Conservation (phyloP, 2,329 filamentous ascomycete species). For the Penicillium brasilianum region DNA sequence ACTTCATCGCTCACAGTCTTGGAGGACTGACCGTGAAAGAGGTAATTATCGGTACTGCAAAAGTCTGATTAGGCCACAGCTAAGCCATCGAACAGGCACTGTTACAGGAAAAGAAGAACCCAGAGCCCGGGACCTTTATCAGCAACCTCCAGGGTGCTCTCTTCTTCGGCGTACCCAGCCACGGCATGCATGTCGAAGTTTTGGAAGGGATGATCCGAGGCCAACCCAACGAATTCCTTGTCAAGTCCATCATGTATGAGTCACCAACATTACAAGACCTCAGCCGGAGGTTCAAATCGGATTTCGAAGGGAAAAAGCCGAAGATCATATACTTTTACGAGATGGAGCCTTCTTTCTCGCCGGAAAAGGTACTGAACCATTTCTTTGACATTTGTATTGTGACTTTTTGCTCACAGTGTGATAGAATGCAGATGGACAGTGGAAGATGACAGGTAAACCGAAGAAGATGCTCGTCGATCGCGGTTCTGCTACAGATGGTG, state of each 20-base stretch:
- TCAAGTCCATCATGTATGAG: slow-evolving; percentile 1
- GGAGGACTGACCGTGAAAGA: slow-evolving; percentile 9
- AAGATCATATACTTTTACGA: slow-evolving; percentile 9
- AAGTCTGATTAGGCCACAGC: neutral
- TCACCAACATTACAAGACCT: slow-evolving; percentile 3
- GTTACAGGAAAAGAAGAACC: neutral
- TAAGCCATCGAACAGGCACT: neutral
- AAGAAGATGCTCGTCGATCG: slow-evolving; percentile 4
- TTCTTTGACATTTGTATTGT: neutral
- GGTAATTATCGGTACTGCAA: neutral
- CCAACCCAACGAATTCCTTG: slow-evolving; percentile 6
- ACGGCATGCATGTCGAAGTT: slow-evolving; percentile 9
- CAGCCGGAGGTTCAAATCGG: slow-evolving; percentile 6
- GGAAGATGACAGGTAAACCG: slow-evolving; percentile 5
- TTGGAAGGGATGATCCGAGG: slow-evolving; percentile 8
- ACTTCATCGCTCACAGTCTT: slow-evolving; percentile 9
- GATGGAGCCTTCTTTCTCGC: slow-evolving; percentile 5
- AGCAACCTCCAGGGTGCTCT: slow-evolving; percentile 3
- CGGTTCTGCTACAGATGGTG: slow-evolving; percentile 5
- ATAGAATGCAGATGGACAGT: neutral
- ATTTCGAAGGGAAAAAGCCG: neutral
- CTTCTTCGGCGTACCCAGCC: slow-evolving; percentile 7
- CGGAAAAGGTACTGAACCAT: neutral
- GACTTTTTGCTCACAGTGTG: neutral
- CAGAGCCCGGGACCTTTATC: neutral